Conservation (phyloP, 2,329 filamentous ascomycete species). For the Neobulgaria alba region DNA sequence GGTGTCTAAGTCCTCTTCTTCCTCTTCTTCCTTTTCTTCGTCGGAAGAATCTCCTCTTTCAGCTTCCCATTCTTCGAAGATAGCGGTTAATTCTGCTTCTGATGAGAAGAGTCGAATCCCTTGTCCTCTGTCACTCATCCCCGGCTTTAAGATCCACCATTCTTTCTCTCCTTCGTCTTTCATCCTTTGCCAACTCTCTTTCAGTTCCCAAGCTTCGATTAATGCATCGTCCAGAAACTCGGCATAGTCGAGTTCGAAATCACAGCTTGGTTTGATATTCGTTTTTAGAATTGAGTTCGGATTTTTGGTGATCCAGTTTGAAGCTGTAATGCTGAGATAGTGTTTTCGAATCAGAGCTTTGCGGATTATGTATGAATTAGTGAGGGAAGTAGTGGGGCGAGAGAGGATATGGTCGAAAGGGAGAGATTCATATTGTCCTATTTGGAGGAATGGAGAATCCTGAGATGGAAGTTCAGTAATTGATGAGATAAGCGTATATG, state of each 20-base stretch:
- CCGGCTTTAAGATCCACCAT: slow-evolving; percentile 98
- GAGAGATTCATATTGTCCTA: slow-evolving; percentile 77
- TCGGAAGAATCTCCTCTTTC: slow-evolving; percentile 57
- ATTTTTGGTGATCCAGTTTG: slow-evolving; percentile 79
- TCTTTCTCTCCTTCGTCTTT: slow-evolving; percentile 43
- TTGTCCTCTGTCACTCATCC: slow-evolving; percentile 94
- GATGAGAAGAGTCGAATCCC: slow-evolving; percentile 85
- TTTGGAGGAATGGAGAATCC: slow-evolving; percentile 49
- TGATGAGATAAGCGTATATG: slow-evolving; percentile 47
- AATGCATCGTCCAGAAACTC: slow-evolving; percentile 94
- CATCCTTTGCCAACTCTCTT: slow-evolving; percentile 56
- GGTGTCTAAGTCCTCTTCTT: slow-evolving; percentile 30
- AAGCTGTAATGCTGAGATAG: slow-evolving; percentile 75
- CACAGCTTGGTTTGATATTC: slow-evolving; percentile 69
- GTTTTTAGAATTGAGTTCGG: slow-evolving; percentile 58
- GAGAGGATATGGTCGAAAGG: slow-evolving; percentile 69
- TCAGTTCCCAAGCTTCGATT: slow-evolving; percentile 80
- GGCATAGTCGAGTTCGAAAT: slow-evolving; percentile 92
- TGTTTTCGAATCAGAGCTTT: slow-evolving; percentile 97
- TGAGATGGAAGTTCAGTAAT: slow-evolving; percentile 28
- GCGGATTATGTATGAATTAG: slow-evolving; percentile 90
- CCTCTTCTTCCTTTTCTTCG: slow-evolving; percentile 48
- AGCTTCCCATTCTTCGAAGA: slow-evolving; percentile 89
- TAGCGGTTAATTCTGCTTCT: slow-evolving; percentile 71
- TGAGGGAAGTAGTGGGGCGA: slow-evolving; percentile 53